Conservation (phyloP, 192 early-diverging fungal species). For the Gaertneriomyces semiglobifer region DNA sequence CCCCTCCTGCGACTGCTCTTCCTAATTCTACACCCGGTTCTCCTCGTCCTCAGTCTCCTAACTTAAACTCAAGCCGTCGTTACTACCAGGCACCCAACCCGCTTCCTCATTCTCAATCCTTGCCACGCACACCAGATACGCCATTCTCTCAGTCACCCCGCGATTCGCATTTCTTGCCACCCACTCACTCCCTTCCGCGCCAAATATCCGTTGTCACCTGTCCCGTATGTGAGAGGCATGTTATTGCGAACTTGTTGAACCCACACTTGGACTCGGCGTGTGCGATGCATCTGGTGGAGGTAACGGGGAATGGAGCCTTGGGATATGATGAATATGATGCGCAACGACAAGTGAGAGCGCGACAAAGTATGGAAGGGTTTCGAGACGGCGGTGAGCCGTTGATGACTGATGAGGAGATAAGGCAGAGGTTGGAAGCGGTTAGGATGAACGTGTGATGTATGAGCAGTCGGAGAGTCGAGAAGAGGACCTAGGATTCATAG, state of each 20-base stretch:
- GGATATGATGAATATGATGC: constrained; percentile 5
- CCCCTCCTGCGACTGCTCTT: too few species aligned
- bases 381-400: not conserved
- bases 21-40: too few species aligned
- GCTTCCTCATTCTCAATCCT: not conserved
- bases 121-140: not conserved
- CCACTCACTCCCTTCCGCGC: not conserved
- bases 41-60: too few species aligned
- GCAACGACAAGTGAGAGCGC: not conserved
- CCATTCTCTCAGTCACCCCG: not conserved
- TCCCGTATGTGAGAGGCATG: constrained; percentile 13
- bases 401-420: constrained; percentile 5
- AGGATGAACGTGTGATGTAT: not conserved
- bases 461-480: not conserved
- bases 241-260: constrained; percentile 7
- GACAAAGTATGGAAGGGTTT: not conserved
- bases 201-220: constrained; percentile 7
- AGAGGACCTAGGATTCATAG: not conserved
- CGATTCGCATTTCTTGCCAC: not conserved
- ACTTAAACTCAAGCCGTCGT: not conserved
- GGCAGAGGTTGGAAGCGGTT: not conserved
- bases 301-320: not conserved
- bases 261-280: constrained; percentile 16
- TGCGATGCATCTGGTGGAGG: constrained; percentile 12
- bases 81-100: not conserved